Percentiles rank a stretch among this genome's conserved stretches.
phyloP scores from a whole-genome alignment of 176 grass and related monocot species.

The Luzula sylvatica region DNA sequence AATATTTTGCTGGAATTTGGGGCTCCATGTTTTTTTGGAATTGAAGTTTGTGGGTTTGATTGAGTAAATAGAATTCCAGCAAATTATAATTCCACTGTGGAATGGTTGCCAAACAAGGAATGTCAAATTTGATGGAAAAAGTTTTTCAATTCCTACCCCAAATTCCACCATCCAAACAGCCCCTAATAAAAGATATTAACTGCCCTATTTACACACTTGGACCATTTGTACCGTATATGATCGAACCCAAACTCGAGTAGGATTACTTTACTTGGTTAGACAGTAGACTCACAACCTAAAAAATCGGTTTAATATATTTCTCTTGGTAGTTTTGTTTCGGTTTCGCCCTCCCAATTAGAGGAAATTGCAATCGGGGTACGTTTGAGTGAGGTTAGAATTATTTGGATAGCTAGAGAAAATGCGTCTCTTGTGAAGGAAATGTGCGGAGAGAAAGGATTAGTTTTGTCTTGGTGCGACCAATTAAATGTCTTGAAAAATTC shows the following conservation, averaged over 20 bases:
- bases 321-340: conserved; percentile 41
- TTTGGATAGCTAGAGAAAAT: conserved; percentile 46
- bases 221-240: conserved; percentile 26
- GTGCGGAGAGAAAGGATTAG: conserved; percentile 27
- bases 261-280: conserved; percentile 37
- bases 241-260: background rate
- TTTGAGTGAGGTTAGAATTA: conserved; percentile 26
- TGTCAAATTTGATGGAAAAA: no score
- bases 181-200: conserved; percentile 4
- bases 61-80: no score
- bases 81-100: no score
- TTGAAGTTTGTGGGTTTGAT: no score
- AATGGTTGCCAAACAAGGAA: no score
- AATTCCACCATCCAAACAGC: no score
- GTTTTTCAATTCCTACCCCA: no score
- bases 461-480: conserved; percentile 66
- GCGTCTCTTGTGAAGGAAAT: background rate
- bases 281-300: conserved; percentile 26
- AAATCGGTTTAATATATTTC: conserved; percentile 54
- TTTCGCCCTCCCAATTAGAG: conserved; percentile 30
- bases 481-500: conserved; percentile 42
- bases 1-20: no score
- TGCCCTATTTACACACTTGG: conserved; percentile 37
- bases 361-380: conserved; percentile 36
- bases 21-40: no score